phyloP scores from a whole-genome alignment of 257 asterid genomes.

The Catharanthus roseus region DNA sequence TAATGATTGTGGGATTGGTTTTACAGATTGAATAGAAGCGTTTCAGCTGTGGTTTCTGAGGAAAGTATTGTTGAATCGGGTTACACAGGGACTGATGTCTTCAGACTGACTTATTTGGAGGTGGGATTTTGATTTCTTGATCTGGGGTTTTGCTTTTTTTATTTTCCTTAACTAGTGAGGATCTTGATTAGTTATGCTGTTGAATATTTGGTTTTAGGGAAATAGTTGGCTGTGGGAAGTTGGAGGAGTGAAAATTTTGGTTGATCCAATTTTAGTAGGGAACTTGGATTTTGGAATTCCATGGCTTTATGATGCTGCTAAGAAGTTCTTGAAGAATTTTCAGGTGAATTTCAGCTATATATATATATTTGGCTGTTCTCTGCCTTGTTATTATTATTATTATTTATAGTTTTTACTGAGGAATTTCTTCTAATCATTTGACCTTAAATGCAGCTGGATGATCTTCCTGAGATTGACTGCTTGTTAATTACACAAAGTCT shows the following conservation, averaged over 20 bases:
- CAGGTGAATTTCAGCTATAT: slow-evolving; percentile 36
- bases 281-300: slow-evolving; percentile 94
- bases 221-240: slow-evolving; percentile 98
- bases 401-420: not conserved
- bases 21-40: slow-evolving; percentile 37
- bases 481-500: slow-evolving; percentile 93
- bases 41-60: slow-evolving; percentile 58
- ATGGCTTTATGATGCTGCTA: slow-evolving; percentile 90
- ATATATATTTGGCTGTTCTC: not conserved
- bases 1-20: slow-evolving; percentile 3
- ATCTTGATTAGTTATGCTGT: slow-evolving; percentile 1
- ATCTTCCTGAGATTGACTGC: slow-evolving; percentile 74
- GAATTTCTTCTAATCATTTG: slow-evolving; percentile 16
- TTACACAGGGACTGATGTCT: slow-evolving; percentile 41
- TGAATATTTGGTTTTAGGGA: slow-evolving; percentile 41
- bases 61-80: slow-evolving; percentile 38
- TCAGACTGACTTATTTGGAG: slow-evolving; percentile 93
- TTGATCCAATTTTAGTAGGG: slow-evolving; percentile 96
- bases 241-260: slow-evolving; percentile 69
- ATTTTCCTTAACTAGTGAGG: not conserved
- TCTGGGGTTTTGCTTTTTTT: not conserved
- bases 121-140: slow-evolving; percentile 37
- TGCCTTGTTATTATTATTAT: not conserved
- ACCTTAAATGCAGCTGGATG: slow-evolving; percentile 64
- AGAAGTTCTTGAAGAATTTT: slow-evolving; percentile 62